A percentile compares a stretch with the other conserved stretches of the same genome.
phyloP scores from a whole-genome alignment of 1,284 basidiomycete genomes.

The Thelephora terrestris region DNA sequence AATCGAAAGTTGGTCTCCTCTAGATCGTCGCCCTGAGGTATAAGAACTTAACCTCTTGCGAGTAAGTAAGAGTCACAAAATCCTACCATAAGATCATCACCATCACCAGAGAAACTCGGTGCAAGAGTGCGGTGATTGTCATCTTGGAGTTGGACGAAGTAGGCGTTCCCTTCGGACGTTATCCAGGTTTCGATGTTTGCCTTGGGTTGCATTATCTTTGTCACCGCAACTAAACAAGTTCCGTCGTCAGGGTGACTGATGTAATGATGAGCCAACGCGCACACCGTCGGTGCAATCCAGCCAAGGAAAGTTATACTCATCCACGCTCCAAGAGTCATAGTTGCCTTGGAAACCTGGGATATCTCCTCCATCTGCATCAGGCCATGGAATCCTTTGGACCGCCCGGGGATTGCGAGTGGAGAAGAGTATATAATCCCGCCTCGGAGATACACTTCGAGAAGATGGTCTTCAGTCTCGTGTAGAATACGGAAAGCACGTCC shows the following conservation, averaged over 20 bases:
- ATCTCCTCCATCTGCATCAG: conserved; percentile 32
- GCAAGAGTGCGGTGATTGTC: conserved; percentile 7
- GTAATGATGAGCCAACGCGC: conserved; percentile 10
- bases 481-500: background rate
- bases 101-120: background rate
- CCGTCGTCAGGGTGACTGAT: background rate
- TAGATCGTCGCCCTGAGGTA: background rate
- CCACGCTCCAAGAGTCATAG: conserved; percentile 65
- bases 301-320: conserved; percentile 65
- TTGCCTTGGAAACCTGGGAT: conserved; percentile 20
- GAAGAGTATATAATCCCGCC: conserved; percentile 57
- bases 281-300: conserved; percentile 59
- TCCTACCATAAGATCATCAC: background rate
- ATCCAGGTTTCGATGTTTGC: conserved; percentile 70
- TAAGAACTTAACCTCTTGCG: background rate
- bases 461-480: background rate
- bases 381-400: conserved; percentile 76
- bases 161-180: conserved; percentile 71
- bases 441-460: conserved; percentile 53
- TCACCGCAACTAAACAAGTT: conserved; percentile 40
- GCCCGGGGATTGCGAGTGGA: conserved; percentile 62
- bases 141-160: conserved; percentile 53
- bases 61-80: background rate
- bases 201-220: conserved; percentile 46
- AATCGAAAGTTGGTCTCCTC: background rate